A percentile compares a stretch with the other conserved stretches of the same genome.
phyloP scores from a whole-genome alignment of 352 stramenopile genomes.

The Pythium dissotocum region DNA sequence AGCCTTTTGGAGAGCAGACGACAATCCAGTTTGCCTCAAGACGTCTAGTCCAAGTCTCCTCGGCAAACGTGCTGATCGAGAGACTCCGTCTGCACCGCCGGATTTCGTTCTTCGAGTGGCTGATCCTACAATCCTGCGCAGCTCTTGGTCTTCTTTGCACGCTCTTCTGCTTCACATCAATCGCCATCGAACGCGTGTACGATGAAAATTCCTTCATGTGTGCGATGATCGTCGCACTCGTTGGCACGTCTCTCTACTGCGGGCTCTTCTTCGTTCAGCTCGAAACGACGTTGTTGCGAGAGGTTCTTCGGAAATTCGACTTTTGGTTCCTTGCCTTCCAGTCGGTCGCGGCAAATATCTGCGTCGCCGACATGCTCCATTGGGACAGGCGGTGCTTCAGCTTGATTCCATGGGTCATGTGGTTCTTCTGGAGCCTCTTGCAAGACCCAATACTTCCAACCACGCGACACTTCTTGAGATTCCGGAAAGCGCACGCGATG shows the following conservation, averaged over 20 bases:
- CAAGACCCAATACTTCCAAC: background rate
- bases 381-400: conserved; percentile 1
- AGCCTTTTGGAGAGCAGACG: background rate
- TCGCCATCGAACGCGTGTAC: background rate
- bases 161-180: background rate
- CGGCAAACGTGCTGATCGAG: background rate
- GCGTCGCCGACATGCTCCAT: conserved; percentile 2
- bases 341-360: background rate
- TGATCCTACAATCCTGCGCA: background rate
- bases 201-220: background rate
- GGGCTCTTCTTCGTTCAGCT: conserved; percentile 1
- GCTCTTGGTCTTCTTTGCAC: background rate
- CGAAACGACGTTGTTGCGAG: background rate
- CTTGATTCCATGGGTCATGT: conserved; percentile 4
- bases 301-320: background rate
- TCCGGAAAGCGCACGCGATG: conserved; percentile 4
- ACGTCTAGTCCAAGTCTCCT: background rate
- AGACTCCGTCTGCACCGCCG: background rate
- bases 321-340: conserved; percentile 13
- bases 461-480: background rate
- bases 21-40: background rate
- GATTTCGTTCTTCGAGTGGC: background rate
- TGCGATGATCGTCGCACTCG: background rate
- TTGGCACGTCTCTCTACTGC: background rate
- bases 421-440: conserved; percentile 8